Evolutionary conservation across 257 asterid genomes (phyloP).

Genomic region (Capsicum baccatum): DNA sequence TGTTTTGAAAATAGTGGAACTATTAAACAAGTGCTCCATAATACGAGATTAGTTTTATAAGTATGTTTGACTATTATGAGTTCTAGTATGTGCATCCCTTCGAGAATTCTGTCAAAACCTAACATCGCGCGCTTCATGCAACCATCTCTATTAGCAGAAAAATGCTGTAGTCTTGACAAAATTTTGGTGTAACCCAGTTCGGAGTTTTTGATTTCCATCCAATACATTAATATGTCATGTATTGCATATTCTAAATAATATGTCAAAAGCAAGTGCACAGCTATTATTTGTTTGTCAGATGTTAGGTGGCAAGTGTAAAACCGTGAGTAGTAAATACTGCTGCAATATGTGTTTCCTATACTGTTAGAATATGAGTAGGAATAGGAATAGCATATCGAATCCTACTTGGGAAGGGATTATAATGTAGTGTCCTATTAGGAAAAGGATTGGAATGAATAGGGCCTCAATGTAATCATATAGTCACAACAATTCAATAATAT

Average conservation of each 20-base stretch:
- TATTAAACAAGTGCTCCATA: constrained; percentile 12
- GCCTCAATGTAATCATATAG: too few relatives aligned
- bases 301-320: constrained; percentile 17
- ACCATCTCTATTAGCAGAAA: neutral
- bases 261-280: neutral
- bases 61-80: neutral
- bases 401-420: too few relatives aligned
- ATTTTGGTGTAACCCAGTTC: neutral
- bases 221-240: neutral
- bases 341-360: neutral
- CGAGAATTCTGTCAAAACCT: neutral
- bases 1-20: neutral
- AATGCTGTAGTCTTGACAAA: neutral
- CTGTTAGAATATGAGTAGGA: too few relatives aligned
- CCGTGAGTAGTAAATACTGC: constrained; percentile 2
- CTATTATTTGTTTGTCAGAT: neutral
- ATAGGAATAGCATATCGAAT: too few relatives aligned
- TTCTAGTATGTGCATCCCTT: neutral
- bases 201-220: neutral
- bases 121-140: neutral
- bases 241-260: constrained; percentile 19
- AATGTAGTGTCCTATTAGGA: too few relatives aligned
- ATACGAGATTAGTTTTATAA: neutral
- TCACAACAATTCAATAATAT: too few relatives aligned
- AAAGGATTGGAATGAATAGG: too few relatives aligned